Percentiles rank a stretch among this genome's conserved stretches.
phyloP scores from a whole-genome alignment of 2,329 filamentous ascomycete species.

The Ophiosphaerella korrae region DNA sequence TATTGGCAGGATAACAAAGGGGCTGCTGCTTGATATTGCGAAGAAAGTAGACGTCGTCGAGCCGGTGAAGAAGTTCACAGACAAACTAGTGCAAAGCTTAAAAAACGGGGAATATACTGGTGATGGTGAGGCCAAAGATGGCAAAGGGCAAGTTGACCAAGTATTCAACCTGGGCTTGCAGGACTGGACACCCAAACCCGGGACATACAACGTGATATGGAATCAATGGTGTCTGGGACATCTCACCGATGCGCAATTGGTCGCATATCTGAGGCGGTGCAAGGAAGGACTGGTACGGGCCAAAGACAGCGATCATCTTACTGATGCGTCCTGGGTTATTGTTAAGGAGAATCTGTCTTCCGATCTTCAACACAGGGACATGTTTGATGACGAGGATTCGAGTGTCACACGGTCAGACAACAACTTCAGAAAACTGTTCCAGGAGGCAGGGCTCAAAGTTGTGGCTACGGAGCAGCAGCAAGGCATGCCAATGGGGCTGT shows the following conservation, averaged over 20 bases:
- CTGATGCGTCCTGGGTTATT: conserved; percentile 61
- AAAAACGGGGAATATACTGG: conserved; percentile 27
- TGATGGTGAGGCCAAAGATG: conserved; percentile 21
- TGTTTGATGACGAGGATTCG: conserved; percentile 77
- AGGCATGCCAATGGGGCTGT: conserved; percentile 71
- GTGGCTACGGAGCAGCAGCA: conserved; percentile 47
- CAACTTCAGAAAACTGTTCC: conserved; percentile 74
- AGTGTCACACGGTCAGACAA: conserved; percentile 77
- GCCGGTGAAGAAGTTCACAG: conserved; percentile 81
- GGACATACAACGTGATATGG: conserved; percentile 80
- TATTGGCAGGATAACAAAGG: conserved; percentile 82
- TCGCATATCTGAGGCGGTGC: conserved; percentile 69
- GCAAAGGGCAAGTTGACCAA: conserved; percentile 59
- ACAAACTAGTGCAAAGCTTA: conserved; percentile 53
- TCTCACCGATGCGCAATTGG: conserved; percentile 74
- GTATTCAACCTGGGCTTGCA: conserved; percentile 78
- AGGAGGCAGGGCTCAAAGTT: conserved; percentile 69
- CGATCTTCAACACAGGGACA: conserved; percentile 60
- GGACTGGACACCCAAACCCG: conserved; percentile 62
- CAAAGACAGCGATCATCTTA: conserved; percentile 38
- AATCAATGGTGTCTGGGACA: conserved; percentile 90
- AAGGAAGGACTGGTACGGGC: conserved; percentile 51
- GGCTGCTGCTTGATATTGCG: conserved; percentile 74
- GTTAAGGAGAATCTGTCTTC: conserved; percentile 81
- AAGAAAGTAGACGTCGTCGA: conserved; percentile 80